Evolutionary conservation across 139 green algal species (phyloP), one percentile per base, ranked within the genome.

Genomic region (Tetraselmis striata): DNA sequence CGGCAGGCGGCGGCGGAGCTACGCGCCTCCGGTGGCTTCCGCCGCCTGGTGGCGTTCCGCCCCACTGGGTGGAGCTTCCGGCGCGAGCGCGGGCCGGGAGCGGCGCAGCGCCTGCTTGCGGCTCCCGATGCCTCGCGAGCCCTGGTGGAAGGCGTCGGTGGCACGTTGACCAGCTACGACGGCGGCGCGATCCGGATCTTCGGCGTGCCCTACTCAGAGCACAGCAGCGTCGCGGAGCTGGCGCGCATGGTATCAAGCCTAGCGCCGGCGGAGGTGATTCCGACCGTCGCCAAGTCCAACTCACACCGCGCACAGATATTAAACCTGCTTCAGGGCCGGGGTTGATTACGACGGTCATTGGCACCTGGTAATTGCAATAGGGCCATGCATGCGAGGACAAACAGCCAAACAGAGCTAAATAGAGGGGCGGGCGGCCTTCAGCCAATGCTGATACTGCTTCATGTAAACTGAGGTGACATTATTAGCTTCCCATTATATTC

Each of bases 131-230:
- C 5, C 11, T 67, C 45, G 45, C 45, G 18, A 18, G 45, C 45
- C 11, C 45, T 67, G 45, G 45, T 67, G 45, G 45, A 67, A 18
- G 45, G 45, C 45, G 45, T 67, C 11, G 45, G 45, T 18, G 45
- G 45, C 11, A 67, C 45, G 5, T 5, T 67, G 45, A 67, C 5
- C 11, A 67, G 45, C 45, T 18, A 25, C 18, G 45, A 67, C 11
- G 45, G 45, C 18, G 45, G 45, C 45, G 11, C 11, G 11, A 18
- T 67, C 11, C 5, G 18, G 45, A 5, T 67, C 45, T 67, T 67
- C 45, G 18, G 45, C 45, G 91, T 97, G 67, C 93, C 92, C 0
- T 97, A 97, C 87, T 92, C 84, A 24, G 92, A 97, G 86, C 94
- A 97, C 87, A 91, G 79, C 77, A 93, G 85, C 80, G 95, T 91